These are phyloP conservation scores for Trametes cinnabarina DNA, from an alignment of 768 basidiomycete species.

Conservation along the genomic window DNA sequence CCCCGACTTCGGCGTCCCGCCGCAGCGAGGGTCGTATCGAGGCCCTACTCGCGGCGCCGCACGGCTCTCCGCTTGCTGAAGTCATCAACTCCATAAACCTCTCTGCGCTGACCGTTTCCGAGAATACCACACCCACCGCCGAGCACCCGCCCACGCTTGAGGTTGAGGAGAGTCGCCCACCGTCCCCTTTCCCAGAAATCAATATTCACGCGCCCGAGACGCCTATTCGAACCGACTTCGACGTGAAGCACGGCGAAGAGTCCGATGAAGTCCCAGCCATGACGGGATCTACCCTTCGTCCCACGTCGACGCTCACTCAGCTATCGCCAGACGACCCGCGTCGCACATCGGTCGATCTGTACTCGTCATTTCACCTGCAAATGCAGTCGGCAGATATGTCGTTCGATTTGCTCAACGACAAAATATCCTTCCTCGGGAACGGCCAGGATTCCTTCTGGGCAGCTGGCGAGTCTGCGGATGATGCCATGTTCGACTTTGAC, in stretches of 20 bases:
- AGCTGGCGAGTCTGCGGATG: constrained; percentile 21
- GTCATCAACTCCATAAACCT: constrained; percentile 33
- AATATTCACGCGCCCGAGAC: constrained; percentile 20
- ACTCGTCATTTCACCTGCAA: constrained; percentile 35
- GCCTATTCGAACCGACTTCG: neutral
- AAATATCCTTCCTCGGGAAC: constrained; percentile 32
- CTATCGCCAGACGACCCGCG: constrained; percentile 24
- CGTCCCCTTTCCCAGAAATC: constrained; percentile 20
- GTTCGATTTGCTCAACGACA: constrained; percentile 37
- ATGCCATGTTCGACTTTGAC: constrained; percentile 23
- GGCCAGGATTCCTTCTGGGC: constrained; percentile 30
- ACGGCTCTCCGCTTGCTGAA: constrained; percentile 28
- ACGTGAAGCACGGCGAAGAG: neutral
- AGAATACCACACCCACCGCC: neutral
- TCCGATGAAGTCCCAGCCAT: neutral
- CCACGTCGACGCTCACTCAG: constrained; percentile 6
- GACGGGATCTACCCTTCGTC: neutral
- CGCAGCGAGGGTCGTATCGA: neutral
- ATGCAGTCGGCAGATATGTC: constrained; percentile 34
- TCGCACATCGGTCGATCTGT: constrained; percentile 34
- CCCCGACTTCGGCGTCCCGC: neutral
- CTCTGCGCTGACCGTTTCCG: constrained; percentile 13
- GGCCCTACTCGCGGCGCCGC: constrained; percentile 15
- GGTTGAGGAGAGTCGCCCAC: neutral
- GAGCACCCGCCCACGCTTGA: neutral